Conservation (phyloP, 2,329 filamentous ascomycete genomes). For the Verticillium dahliae region DNA sequence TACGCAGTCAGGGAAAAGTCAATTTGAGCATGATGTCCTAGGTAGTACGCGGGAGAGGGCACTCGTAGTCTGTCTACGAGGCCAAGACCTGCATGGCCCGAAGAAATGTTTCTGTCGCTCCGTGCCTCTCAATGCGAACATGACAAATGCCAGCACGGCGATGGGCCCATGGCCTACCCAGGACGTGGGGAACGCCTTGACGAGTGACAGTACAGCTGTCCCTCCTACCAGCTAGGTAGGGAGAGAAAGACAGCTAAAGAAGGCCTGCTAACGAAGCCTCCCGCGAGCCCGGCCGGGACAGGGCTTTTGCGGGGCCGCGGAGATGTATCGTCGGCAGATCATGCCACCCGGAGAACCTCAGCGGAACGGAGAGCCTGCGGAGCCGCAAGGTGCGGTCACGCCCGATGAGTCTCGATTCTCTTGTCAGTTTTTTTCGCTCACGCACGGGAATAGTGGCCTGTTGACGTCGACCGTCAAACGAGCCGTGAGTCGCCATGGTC, state of each 20-base stretch:
- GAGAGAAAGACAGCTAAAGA: no score
- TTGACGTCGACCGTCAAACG: neutral
- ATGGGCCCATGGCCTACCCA: neutral
- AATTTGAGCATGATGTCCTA: no score
- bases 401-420: neutral
- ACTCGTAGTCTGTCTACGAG: no score
- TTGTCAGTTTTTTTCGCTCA: neutral
- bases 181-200: no score
- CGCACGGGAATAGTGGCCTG: neutral
- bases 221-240: no score
- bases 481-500: neutral
- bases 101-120: no score
- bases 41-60: no score
- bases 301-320: neutral
- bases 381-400: neutral
- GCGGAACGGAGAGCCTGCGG: neutral
- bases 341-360: neutral
- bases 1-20: no score
- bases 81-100: no score
- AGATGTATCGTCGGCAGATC: conserved; percentile 1
- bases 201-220: no score
- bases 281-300: neutral
- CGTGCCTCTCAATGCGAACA: neutral
- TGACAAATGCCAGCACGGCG: neutral
- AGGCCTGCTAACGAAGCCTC: neutral